Conservation (phyloP, 768 basidiomycete species). For the Mycena filopes region DNA sequence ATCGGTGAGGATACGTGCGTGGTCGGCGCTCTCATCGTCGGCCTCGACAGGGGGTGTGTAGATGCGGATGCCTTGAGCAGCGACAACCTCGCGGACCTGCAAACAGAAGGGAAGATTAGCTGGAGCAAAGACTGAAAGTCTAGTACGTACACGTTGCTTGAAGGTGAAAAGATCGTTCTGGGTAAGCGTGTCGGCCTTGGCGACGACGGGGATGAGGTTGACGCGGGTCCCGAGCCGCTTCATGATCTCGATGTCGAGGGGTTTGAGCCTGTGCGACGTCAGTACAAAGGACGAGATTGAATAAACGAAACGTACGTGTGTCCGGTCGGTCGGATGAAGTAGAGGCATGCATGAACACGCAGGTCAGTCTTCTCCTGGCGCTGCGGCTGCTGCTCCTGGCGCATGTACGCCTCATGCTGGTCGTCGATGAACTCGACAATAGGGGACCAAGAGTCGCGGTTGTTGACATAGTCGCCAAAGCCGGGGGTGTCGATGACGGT, state of each 20-base stretch:
- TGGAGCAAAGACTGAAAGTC: constrained; percentile 21
- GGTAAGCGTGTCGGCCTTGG: constrained; percentile 97
- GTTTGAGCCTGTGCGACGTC: constrained; percentile 75
- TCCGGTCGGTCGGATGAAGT: constrained; percentile 96
- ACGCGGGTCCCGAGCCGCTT: constrained; percentile 98
- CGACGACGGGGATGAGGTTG: constrained; percentile 96
- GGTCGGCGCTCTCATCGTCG: constrained; percentile 89
- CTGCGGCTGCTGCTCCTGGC: constrained; percentile 99
- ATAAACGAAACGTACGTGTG: constrained; percentile 80
- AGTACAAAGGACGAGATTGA: constrained; percentile 3
- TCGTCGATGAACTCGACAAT: constrained; percentile 99
- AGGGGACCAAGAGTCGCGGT: constrained; percentile 97
- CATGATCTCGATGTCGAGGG: constrained; percentile 99
- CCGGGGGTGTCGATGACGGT: constrained; percentile 99
- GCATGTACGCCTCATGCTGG: constrained; percentile 95
- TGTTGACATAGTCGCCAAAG: constrained; percentile 99
- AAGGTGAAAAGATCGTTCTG: constrained; percentile 91
- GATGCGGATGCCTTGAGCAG: constrained; percentile 93
- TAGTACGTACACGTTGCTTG: constrained; percentile 84
- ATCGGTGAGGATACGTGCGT: constrained; percentile 85
- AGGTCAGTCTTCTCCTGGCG: constrained; percentile 94
- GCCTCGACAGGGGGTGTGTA: constrained; percentile 93
- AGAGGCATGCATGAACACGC: constrained; percentile 95
- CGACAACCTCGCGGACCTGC: constrained; percentile 89
- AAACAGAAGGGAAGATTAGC: constrained; percentile 31